These are phyloP conservation scores for Pseudogymnoascus sp. DNA, from an alignment of 2,329 filamentous ascomycete genomes.

Conservation along the genomic window DNA sequence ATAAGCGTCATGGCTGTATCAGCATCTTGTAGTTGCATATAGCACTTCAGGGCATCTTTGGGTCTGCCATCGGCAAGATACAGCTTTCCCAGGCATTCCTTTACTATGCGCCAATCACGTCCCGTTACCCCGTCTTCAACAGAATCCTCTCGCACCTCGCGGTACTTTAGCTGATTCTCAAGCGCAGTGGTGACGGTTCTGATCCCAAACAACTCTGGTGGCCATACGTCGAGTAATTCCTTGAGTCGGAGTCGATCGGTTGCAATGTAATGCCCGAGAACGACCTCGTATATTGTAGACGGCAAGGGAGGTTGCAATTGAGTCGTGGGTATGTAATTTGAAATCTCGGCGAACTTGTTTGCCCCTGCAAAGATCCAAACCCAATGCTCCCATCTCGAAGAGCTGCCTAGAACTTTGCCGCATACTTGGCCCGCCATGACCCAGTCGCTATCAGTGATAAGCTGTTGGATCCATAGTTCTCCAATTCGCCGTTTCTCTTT, in stretches of 20 bases:
- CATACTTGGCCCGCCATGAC: slow-evolving; percentile 67
- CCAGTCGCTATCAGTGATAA: slow-evolving; percentile 72
- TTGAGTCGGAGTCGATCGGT: slow-evolving; percentile 67
- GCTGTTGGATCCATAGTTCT: slow-evolving; percentile 84
- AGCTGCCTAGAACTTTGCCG: slow-evolving; percentile 70
- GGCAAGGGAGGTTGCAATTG: slow-evolving; percentile 73
- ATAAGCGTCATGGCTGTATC: slow-evolving; percentile 83
- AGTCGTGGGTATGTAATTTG: slow-evolving; percentile 68
- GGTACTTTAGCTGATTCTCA: slow-evolving; percentile 71
- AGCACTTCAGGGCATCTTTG: slow-evolving; percentile 77
- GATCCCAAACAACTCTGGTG: slow-evolving; percentile 74
- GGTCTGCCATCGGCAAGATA: slow-evolving; percentile 75
- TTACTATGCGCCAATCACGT: slow-evolving; percentile 81
- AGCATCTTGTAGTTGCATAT: slow-evolving; percentile 84
- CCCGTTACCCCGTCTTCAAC: slow-evolving; percentile 64
- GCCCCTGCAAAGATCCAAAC: slow-evolving; percentile 84
- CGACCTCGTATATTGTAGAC: slow-evolving; percentile 75
- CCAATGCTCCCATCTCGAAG: slow-evolving; percentile 89
- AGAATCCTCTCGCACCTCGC: slow-evolving; percentile 66
- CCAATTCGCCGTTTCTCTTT: slow-evolving; percentile 87
- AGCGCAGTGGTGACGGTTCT: slow-evolving; percentile 67
- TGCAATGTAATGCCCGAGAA: slow-evolving; percentile 81
- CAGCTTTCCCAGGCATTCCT: slow-evolving; percentile 75
- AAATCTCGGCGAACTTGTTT: slow-evolving; percentile 82
- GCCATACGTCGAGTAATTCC: slow-evolving; percentile 75